These are phyloP conservation scores for Phytophthora europaea DNA, from an alignment of 352 stramenopile genomes.

Conservation along the genomic window DNA sequence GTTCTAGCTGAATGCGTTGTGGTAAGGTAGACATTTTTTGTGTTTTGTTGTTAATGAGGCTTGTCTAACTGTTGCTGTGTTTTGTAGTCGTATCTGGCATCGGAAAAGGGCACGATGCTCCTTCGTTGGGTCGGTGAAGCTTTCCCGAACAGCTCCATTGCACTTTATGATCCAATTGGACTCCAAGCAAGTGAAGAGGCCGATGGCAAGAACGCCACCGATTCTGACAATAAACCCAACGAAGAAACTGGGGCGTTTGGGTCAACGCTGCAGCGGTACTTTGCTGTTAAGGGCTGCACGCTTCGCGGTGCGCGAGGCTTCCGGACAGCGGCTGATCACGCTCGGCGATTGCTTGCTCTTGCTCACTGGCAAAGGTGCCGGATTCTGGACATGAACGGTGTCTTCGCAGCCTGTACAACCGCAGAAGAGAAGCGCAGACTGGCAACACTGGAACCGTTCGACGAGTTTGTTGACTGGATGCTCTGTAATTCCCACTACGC, in stretches of 20 bases:
- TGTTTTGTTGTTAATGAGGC: neutral
- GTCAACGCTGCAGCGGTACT: conserved; percentile 66
- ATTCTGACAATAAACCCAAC: conserved; percentile 2
- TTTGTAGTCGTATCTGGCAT: conserved; percentile 73
- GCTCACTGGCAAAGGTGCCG: conserved; percentile 51
- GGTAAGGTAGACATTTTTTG: conserved; percentile 39
- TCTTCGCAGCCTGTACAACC: conserved; percentile 51
- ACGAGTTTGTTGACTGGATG: conserved; percentile 76
- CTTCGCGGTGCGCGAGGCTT: conserved; percentile 57
- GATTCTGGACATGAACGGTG: conserved; percentile 75
- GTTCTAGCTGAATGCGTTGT: conserved; percentile 79
- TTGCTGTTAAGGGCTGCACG: conserved; percentile 74
- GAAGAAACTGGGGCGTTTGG: conserved; percentile 49
- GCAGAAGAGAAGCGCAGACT: conserved; percentile 56
- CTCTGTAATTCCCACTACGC: conserved; percentile 79
- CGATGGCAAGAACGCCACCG: neutral
- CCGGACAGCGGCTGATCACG: conserved; percentile 50
- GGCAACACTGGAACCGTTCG: conserved; percentile 68
- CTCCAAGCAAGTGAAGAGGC: conserved; percentile 34
- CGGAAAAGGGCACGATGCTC: conserved; percentile 52
- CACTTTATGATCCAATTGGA: conserved; percentile 73
- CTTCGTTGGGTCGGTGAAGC: conserved; percentile 51
- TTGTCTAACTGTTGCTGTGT: conserved; percentile 5
- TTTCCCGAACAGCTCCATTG: conserved; percentile 55
- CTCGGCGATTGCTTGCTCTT: conserved; percentile 40